Base-by-base conservation (phyloP, 2,329 filamentous ascomycete genomes). In the Nannizzia gypsea region DNA sequence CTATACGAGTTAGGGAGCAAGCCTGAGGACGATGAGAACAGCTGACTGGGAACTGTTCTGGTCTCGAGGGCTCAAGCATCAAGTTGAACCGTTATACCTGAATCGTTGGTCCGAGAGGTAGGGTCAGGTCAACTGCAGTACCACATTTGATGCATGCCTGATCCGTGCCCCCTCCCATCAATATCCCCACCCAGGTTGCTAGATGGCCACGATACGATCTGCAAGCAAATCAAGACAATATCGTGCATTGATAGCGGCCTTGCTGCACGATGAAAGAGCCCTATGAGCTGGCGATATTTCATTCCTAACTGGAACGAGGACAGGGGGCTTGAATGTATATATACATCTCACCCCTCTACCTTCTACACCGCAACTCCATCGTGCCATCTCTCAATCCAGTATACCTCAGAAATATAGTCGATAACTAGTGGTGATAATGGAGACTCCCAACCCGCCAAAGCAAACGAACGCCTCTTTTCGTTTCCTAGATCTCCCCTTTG, bases 271-370 rank as follows among this genome's bases (percentile, higher is more conserved):
- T 54, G 4, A 36, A 11, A 36, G 9, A 54, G 48, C 44, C 44
- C 20, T 54, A 34, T 54, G 48, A 54, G 48, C n/a, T 54, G 48
- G 48, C 48, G 15, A 54, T 34, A 54, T 54, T 54, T 34, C 28
- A 54, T 54, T 54, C n/a, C 2, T 9, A 54, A 54, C 48, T 20
- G 13, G 48, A 15, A 13, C 17, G 15, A 26, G 26, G 28, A 54
- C 48, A 54, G 48, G 48, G 48, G 28, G 44, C n/a, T 17, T 36
- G 3, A 11, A 28, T 24, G 44, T 48, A 48, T 48, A 48, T 48
- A 48, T 48, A 48, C 44, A 24, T 26, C 44, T 15, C 20, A 15
- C 20, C 44, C 44, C 44, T 26, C 44, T 24, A 26, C 3, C 20
- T n/a, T 11, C 44, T 48, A 48, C 44, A 48, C 44, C 44, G 44